Evolutionary conservation across 202 grass and related monocot species (phyloP).

Genomic region (Carex sylvatica): DNA sequence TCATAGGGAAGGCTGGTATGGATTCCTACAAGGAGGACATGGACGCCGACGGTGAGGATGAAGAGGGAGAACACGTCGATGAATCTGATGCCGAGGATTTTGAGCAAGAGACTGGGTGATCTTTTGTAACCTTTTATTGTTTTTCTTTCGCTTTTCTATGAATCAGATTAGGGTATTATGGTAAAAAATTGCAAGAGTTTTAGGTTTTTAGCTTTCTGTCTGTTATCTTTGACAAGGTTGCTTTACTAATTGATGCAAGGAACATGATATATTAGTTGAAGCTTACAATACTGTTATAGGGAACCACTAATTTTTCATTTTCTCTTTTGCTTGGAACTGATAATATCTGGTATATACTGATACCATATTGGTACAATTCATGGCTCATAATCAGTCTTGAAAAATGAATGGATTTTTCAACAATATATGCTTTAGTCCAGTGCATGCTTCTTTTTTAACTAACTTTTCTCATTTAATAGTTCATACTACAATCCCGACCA

Average conservation of each 20-base stretch:
- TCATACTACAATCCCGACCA: too few relatives aligned
- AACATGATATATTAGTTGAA: not conserved
- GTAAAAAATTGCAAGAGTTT: not conserved
- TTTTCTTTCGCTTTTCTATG: not conserved
- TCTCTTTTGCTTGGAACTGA: not conserved
- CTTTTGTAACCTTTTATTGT: not conserved
- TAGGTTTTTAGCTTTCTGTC: not conserved
- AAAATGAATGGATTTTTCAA: not conserved
- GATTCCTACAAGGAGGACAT: constrained; percentile 72
- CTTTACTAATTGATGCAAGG: not conserved
- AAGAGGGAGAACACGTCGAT: constrained; percentile 77
- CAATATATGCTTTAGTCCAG: not conserved
- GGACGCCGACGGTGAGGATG: constrained; percentile 75
- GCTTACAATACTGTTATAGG: not conserved
- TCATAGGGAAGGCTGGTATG: constrained; percentile 65
- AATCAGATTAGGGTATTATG: not conserved
- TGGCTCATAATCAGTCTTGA: not conserved
- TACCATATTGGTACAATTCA: not conserved
- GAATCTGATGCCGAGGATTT: constrained; percentile 91
- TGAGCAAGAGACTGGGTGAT: constrained; percentile 84
- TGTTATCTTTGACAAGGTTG: not conserved
- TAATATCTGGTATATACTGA: not conserved
- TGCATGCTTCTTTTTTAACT: not conserved
- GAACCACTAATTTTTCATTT: not conserved
- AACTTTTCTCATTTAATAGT: not conserved